phyloP scores from a whole-genome alignment of 2,329 filamentous ascomycete genomes.

The Calonectria multiphialidica region DNA sequence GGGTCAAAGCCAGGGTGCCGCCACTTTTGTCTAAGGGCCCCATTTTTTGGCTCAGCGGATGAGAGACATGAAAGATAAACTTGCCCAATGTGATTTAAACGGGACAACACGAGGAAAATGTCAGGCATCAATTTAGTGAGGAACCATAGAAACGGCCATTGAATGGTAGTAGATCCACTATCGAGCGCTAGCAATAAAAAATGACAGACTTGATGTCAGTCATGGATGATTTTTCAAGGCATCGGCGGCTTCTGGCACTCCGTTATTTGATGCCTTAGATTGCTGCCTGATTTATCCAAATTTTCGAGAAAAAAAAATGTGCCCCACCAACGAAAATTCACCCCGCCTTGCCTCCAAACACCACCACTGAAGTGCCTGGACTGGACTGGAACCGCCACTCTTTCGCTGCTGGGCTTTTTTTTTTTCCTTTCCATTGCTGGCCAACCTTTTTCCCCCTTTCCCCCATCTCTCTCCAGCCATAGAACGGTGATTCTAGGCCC shows the following conservation, averaged over 20 bases:
- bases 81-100: not conserved
- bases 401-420: conserved; percentile 39
- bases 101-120: not conserved
- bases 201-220: not conserved
- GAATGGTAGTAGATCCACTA: not conserved
- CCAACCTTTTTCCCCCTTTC: conserved; percentile 32
- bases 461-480: conserved; percentile 31
- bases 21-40: not conserved
- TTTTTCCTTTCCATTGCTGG: conserved; percentile 39
- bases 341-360: conserved; percentile 53
- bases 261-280: conserved; percentile 48
- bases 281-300: conserved; percentile 53
- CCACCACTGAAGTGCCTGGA: conserved; percentile 38
- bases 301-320: conserved; percentile 47
- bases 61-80: conserved; percentile 9
- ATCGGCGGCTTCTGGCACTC: conserved; percentile 14
- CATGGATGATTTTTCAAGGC: conserved; percentile 15
- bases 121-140: not conserved
- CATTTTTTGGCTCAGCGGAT: conserved; percentile 1
- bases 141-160: not conserved
- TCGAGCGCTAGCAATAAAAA: not conserved
- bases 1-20: not conserved
- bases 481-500: conserved; percentile 40
- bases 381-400: conserved; percentile 45
- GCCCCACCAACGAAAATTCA: conserved; percentile 57